phyloP scores from a whole-genome alignment of 257 asterid genomes.

The Capsicum pubescens region DNA sequence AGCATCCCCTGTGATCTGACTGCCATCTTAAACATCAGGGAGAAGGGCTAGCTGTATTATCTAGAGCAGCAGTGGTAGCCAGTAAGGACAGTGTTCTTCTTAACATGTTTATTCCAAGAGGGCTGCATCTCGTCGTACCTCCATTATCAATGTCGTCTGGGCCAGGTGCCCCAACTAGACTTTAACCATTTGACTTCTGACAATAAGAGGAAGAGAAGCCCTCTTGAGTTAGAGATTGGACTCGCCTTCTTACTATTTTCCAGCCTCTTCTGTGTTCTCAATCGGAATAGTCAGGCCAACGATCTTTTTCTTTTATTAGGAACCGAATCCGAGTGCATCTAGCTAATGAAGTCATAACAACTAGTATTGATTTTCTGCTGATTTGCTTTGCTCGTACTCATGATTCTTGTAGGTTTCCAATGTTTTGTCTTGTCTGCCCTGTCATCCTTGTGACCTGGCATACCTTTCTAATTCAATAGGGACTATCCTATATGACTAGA shows the following conservation, averaged over 20 bases:
- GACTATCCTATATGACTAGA: background rate
- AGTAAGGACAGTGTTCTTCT: background rate
- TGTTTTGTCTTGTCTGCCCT: background rate
- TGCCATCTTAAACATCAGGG: background rate
- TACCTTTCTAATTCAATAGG: background rate
- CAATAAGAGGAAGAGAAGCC: too few relatives aligned
- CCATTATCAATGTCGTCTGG: too few relatives aligned
- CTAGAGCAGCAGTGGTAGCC: background rate
- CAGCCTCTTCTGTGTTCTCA: too few relatives aligned
- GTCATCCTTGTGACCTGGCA: background rate
- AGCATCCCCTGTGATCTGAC: background rate
- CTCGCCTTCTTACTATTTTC: too few relatives aligned
- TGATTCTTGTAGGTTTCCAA: background rate
- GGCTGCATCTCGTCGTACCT: background rate
- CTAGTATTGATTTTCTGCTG: too few relatives aligned
- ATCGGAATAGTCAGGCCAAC: too few relatives aligned
- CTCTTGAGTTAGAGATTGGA: too few relatives aligned
- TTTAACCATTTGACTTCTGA: too few relatives aligned
- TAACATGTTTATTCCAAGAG: background rate
- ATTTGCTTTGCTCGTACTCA: too few relatives aligned
- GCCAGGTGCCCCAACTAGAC: too few relatives aligned
- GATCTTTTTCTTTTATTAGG: too few relatives aligned
- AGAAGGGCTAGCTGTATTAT: background rate
- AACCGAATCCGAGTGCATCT: background rate
- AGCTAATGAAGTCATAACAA: background rate